Base-by-base conservation (phyloP, 306 rosid genomes). In the Prinsepia uniflora region DNA sequence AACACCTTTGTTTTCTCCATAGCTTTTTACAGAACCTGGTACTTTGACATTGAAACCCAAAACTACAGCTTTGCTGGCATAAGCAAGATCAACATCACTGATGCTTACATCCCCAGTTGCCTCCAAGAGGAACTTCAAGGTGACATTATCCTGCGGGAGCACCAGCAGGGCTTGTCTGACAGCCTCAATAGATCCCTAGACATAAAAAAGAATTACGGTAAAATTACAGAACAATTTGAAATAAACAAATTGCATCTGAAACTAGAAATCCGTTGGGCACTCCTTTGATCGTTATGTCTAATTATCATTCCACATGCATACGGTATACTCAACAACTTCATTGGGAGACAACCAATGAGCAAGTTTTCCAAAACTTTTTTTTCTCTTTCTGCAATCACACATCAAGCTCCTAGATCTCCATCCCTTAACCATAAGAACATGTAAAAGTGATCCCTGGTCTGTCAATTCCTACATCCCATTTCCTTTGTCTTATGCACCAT, bases 41-140 rank as follows among this genome's bases (percentile, higher is more conserved):
- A 84, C 86, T 84, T 72, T 89, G 79, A 86, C 79, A 82, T 91
- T 94, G 76, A 94, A 94, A 63, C 96, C 99, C 69, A 94, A 78
- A 74, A 94, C 81, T 61, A 94, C 85, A 41, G 97, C 96, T 71
- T 87, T 84, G 86, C 97, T 94, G 63, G 92, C 95, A 76, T 82
- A 79, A 5, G 99, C 99, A 73, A 94, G 99, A 87, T 94, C 97
- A 78, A 91, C 83, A 78, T 94, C 99, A 58, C 99, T 94, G 81
- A 79, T 54, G 90, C 70, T 87, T 50, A 94, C 73, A 81, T 94
- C 97, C 12, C 99, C 99, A 22, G 99, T 91, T 73, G 97, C 86
- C 84, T 87, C 95, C 86, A 94, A 84, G 69, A 94, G 86, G 82
- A 91, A 94, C 84, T 94, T 94, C 78, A 91, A 72, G 40, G 99